phyloP scores from a whole-genome alignment of 2,329 filamentous ascomycete genomes.

The Scedosporium dehoogii region DNA sequence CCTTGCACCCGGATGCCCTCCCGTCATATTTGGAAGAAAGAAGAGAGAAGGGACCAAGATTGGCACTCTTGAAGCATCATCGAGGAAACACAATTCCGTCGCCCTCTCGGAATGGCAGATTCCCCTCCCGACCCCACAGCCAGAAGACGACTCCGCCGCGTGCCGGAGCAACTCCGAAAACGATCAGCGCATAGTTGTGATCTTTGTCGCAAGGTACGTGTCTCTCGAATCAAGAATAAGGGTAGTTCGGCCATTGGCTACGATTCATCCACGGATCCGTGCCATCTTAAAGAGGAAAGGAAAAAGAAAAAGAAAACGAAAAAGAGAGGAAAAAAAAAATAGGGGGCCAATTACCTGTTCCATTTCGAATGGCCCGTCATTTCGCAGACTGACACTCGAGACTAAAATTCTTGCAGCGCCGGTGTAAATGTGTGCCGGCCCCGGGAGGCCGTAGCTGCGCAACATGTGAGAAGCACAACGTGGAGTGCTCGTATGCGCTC shows the following conservation, averaged over 20 bases:
- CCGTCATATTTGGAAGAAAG: not conserved
- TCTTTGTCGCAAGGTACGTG: conserved; percentile 22
- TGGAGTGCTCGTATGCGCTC: conserved; percentile 22
- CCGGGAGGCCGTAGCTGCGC: conserved; percentile 20
- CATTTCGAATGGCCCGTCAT: too few relatives aligned
- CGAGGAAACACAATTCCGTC: not conserved
- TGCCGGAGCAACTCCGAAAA: conserved; percentile 24
- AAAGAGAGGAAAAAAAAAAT: too few relatives aligned
- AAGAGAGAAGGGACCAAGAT: not conserved
- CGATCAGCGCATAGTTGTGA: conserved; percentile 25
- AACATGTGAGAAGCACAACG: conserved; percentile 21
- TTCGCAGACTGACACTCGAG: not conserved
- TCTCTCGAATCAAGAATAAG: not conserved
- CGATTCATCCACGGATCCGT: too few relatives aligned
- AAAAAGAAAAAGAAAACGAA: too few relatives aligned
- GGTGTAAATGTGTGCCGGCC: conserved; percentile 24
- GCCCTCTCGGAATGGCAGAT: not conserved
- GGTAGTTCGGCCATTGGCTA: too few relatives aligned
- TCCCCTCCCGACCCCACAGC: conserved; percentile 10
- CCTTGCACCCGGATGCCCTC: not conserved
- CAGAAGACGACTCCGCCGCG: conserved; percentile 20
- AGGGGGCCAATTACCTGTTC: too few relatives aligned
- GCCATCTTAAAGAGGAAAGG: too few relatives aligned
- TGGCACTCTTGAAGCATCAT: not conserved
- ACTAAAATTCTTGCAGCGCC: conserved; percentile 13